Base-by-base conservation (phyloP, 2,329 filamentous ascomycete species). In the Trichocomaceae sp. region DNA sequence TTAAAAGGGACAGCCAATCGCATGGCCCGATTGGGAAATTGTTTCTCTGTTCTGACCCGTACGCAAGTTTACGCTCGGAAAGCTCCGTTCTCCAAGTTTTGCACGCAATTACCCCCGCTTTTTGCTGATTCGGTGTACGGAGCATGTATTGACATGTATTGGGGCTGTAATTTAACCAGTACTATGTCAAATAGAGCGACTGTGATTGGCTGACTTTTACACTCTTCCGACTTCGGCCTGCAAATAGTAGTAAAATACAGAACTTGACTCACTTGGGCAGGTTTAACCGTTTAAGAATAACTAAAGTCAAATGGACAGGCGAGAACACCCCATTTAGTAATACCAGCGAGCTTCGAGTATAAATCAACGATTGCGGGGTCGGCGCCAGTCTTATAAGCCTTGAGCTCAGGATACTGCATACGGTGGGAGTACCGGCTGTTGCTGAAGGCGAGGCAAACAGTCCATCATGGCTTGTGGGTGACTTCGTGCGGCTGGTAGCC, bases 401-500 rank as follows among this genome's bases (percentile, higher is more conserved):
- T n/a, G n/a, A n/a, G n/a, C n/a, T n/a, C n/a, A n/a, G n/a, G n/a
- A n/a, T n/a, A n/a, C n/a, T n/a, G n/a, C n/a, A n/a, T n/a, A n/a
- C n/a, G n/a, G n/a, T n/a, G n/a, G n/a, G n/a, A n/a, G n/a, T n/a
- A n/a, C n/a, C n/a, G n/a, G n/a, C n/a, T n/a, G n/a, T n/a, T n/a
- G n/a, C n/a, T n/a, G n/a, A n/a, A n/a, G n/a, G n/a, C n/a, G n/a
- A n/a, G n/a, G n/a, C n/a, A n/a, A n/a, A n/a, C n/a, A n/a, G n/a
- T 86, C 77, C 91, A 95, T 65, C 84, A 86, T 57, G 90, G 89
- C 65, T 78, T 84, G 59, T 87, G 84, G 64, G 84, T 80, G 15
- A 95, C 83, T 66, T 95, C 87, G 57, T 85, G 78, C 2, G 89
- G 86, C 19, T 81, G 79, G 65, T 90, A 92, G 51, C 88, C 90